These are phyloP conservation scores for Chloropicon primus DNA, from an alignment of 139 green algal genomes.

Conservation along the genomic window DNA sequence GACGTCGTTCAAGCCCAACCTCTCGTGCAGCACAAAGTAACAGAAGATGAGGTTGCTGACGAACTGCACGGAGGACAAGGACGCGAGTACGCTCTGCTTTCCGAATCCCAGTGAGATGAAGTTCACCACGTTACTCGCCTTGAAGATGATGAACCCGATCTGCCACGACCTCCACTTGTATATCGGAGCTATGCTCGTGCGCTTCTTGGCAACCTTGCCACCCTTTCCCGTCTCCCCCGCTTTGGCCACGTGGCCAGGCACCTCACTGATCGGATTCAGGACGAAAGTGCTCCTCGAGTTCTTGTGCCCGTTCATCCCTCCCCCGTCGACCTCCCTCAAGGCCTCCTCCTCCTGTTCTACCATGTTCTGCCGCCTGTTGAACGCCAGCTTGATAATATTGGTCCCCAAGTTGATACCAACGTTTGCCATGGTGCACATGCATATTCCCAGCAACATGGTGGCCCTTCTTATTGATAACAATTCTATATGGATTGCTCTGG, in stretches of 20 bases:
- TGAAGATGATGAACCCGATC: neutral
- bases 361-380: neutral
- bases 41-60: neutral
- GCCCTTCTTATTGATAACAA: too few relatives aligned
- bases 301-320: neutral
- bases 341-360: neutral
- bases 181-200: neutral
- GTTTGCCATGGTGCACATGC: neutral
- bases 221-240: neutral
- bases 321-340: neutral
- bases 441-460: neutral
- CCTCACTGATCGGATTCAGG: neutral
- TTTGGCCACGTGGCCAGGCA: neutral
- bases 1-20: neutral
- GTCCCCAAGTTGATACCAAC: neutral
- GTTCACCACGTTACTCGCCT: neutral
- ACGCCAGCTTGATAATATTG: neutral
- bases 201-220: neutral
- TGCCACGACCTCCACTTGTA: neutral
- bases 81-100: neutral
- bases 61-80: neutral
- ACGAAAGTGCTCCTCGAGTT: neutral
- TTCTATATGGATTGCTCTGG: too few relatives aligned
- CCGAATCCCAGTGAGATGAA: neutral
- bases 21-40: neutral